Evolutionary conservation across 306 rosid species (phyloP), one percentile per base, ranked within the genome.

Genomic region (Styphnolobium japonicum): DNA sequence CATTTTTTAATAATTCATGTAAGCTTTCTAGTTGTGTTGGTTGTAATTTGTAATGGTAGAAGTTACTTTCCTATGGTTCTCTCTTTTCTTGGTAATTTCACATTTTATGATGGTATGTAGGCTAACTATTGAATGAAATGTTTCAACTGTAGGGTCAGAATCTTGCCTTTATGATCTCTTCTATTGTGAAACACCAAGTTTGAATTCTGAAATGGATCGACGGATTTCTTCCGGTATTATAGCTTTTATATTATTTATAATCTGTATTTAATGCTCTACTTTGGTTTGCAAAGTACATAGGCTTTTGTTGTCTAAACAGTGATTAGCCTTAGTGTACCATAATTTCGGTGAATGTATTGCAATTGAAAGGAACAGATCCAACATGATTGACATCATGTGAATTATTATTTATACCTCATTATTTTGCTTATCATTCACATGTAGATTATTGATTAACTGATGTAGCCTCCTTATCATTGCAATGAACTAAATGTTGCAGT

Each of bases 111-210:
- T 33, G 53, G 10, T 36, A 36, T 22, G 12, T 2, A 23, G 29
- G 43, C 75, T 86, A 68, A 86, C 69, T 65, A 62, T 27, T 29
- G 39, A 68, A 70, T 81, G 53, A 37, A 68, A 75, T 53, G 49
- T 81, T 77, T 31, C 46, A 61, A 78, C 18, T 89, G 76, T 48
- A 90, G 92, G 88, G 25, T 78, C 94, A 75, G 68, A 78, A 67
- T 73, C 80, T 75, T 87, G 93, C 85, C 93, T 93, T 33, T 93
- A 87, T 56, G 98, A 93, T 83, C 98, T 93, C 72, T 89, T 93
- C 11, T 84, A 90, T 66, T 71, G 89, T 53, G 97, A 93, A 36
- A 40, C 93, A 55, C 90, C 90, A 12, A 78, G 57, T 77, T 83
- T 84, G 72, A 75, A 63, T n/a, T n/a, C 77, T 71, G 86, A 80